Base-by-base conservation (phyloP, 768 basidiomycete species). In the Leucosporidium yakuticum region DNA sequence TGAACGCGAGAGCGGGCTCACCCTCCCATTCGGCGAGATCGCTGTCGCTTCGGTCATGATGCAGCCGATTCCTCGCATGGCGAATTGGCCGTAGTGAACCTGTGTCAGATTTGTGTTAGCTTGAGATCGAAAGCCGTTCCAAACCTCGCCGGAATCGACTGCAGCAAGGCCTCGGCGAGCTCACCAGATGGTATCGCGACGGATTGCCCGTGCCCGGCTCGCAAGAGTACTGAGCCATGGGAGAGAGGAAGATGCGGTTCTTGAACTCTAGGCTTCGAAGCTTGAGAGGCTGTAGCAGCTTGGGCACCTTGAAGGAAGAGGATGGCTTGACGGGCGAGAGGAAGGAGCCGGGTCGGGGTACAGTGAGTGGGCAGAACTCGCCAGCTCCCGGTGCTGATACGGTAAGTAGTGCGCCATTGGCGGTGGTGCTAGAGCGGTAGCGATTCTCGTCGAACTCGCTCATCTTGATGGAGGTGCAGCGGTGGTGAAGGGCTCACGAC, bases 11-110 rank as follows among this genome's bases (percentile, higher is more conserved):
- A n/a, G 27, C 27, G 5, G 15, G 15, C 53, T 27, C 5, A 54
- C 53, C 53, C 53, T n/a, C 5, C 53, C 53, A 27, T 54, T 54
- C 53, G 53, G n/a, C 25, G 53, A 54, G 14, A 54, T 54, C 53
- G 53, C 53, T 25, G 53, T 54, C 25, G 53, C 53, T 27, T 54
- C 53, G 25, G 53, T 54, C 53, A 54, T 54, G 53, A 54, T 29
- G 25, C 53, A 54, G 53, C 25, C 53, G 12, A 39, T 39, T 7
- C 47, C 58, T 17, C 58, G 47, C 36, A 60, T 39, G 7, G 58
- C 58, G n/a, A 60, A 48, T 31, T 60, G 58, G 5, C 36, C 58
- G 17, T 62, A 31, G 47, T 48, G 29, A 7, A 62, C 60, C 39
- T 44, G 57, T n/a, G 21, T 58, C 3, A 58, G 20, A 21, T 20